Percentiles rank a stretch among this genome's conserved stretches.
Evolutionary conservation across 148 eudicot genomes (phyloP).

Genomic region (Spergularia bocconei): DNA sequence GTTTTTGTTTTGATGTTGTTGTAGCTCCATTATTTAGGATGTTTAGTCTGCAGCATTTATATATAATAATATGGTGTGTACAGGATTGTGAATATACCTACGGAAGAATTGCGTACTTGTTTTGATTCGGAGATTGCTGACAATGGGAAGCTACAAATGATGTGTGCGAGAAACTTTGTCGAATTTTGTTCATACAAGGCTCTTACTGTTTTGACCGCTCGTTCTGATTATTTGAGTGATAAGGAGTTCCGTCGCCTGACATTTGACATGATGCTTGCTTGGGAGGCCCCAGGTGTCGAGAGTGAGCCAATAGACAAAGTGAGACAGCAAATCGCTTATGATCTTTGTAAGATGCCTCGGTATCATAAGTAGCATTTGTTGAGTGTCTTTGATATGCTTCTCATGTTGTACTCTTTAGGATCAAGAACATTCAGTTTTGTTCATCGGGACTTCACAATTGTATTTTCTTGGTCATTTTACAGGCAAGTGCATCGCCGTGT

Average conservation of each 20-base stretch:
- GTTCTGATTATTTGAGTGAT: slow-evolving; percentile 54
- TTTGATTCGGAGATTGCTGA: slow-evolving; percentile 54
- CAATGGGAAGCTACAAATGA: slow-evolving; percentile 31
- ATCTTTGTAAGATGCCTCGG: slow-evolving; percentile 27
- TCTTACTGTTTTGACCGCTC: slow-evolving; percentile 34
- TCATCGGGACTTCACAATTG: background rate
- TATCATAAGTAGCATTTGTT: slow-evolving; percentile 1
- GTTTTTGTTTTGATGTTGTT: background rate
- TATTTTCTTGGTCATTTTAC: slow-evolving; percentile 17
- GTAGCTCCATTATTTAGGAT: too few species aligned
- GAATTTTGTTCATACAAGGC: slow-evolving; percentile 73
- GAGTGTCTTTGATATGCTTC: background rate
- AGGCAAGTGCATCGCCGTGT: slow-evolving; percentile 47
- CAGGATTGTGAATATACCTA: slow-evolving; percentile 53
- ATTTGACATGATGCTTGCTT: slow-evolving; percentile 86
- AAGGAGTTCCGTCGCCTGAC: slow-evolving; percentile 68
- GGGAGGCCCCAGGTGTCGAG: slow-evolving; percentile 63
- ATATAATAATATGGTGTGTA: background rate
- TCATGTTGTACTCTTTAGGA: too few species aligned
- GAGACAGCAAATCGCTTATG: slow-evolving; percentile 33
- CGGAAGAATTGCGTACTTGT: slow-evolving; percentile 46
- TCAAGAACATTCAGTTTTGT: too few species aligned
- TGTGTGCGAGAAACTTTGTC: slow-evolving; percentile 52
- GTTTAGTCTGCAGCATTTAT: background rate
- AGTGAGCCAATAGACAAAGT: slow-evolving; percentile 35